Evolutionary conservation across 2,329 filamentous ascomycete species (phyloP).

Genomic region (Calonectria honghensis): DNA sequence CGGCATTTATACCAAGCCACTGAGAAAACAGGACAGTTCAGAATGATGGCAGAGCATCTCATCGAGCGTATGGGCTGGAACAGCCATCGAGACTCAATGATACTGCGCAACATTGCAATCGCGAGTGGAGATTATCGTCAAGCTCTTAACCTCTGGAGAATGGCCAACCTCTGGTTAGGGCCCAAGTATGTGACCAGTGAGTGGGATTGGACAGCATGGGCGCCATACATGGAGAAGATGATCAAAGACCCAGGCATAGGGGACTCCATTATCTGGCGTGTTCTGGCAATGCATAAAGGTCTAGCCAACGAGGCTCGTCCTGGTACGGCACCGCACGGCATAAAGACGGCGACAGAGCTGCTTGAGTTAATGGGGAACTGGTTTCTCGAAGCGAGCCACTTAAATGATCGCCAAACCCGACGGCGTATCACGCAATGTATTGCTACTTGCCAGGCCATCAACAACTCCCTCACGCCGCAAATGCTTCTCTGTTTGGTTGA

Average conservation of each 20-base stretch:
- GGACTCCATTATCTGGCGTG: constrained; percentile 53
- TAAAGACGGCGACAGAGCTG: constrained; percentile 49
- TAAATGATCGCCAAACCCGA: constrained; percentile 57
- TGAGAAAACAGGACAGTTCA: constrained; percentile 27
- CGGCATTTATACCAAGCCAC: constrained; percentile 21
- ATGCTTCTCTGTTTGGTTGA: constrained; percentile 55
- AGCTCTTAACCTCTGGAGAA: constrained; percentile 52
- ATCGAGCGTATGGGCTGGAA: constrained; percentile 9
- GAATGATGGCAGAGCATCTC: constrained; percentile 24
- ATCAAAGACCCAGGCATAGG: constrained; percentile 57
- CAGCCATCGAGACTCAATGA: neutral
- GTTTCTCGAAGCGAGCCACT: constrained; percentile 55
- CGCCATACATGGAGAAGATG: constrained; percentile 56
- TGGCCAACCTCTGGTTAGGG: neutral
- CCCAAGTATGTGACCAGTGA: constrained; percentile 16
- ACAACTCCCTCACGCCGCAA: constrained; percentile 49
- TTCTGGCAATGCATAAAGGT: constrained; percentile 49
- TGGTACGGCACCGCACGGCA: constrained; percentile 14
- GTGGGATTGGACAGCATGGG: constrained; percentile 61
- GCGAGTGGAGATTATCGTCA: constrained; percentile 50
- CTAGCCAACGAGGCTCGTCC: constrained; percentile 8
- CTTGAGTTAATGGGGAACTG: constrained; percentile 57
- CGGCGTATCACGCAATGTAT: constrained; percentile 57
- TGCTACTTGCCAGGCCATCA: constrained; percentile 50
- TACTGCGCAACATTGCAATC: constrained; percentile 34